Evolutionary conservation across 441 rosid genomes (phyloP), one percentile per base, ranked within the genome.

Genomic region (Bocquillonia castaneifolia): DNA sequence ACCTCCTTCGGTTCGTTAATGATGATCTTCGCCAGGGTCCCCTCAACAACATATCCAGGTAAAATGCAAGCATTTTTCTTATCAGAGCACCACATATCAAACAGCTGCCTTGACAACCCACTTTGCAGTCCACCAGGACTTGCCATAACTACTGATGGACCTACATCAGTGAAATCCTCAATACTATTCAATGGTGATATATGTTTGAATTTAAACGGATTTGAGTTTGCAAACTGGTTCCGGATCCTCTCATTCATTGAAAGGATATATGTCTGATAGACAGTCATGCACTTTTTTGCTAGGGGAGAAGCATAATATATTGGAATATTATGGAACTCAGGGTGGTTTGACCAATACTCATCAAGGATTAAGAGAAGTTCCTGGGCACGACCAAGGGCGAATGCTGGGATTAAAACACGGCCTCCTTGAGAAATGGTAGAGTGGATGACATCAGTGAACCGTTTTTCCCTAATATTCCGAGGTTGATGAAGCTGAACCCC

Each of bases 401-500:
- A 92, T 48, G 89, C 98, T 1, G 98, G 98, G 62, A 92, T 88
- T 56, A 90, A 84, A 58, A 90, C 98, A 73, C 92, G 90, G 23
- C 98, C 97, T 0, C 98, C 98, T 77, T 83, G 93, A 63, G 91
- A 80, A 71, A 93, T 64, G 17, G 93, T 87, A 3, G 97, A 77
- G 74, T 90, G 98, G 82, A 90, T 88, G 25, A 76, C 90, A 81
- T 93, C 97, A 51, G 97, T 88, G 78, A 90, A 90, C 40, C 96
- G 92, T 83, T 92, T 90, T 84, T 93, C 97, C 45, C 96, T 80
- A 58, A 87, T 77, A 59, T 87, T 81, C 36, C 97, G 88, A 23
- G 98, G 80, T 74, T 93, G 97, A 75, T 93, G 98, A 69, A 90
- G 93, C 80, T 90, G 98, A 52, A 93, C 97, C 73, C 97, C 98